Evolutionary conservation across 2,329 filamentous ascomycete species (phyloP).

Genomic region (Ambrosiella cleistominuta): DNA sequence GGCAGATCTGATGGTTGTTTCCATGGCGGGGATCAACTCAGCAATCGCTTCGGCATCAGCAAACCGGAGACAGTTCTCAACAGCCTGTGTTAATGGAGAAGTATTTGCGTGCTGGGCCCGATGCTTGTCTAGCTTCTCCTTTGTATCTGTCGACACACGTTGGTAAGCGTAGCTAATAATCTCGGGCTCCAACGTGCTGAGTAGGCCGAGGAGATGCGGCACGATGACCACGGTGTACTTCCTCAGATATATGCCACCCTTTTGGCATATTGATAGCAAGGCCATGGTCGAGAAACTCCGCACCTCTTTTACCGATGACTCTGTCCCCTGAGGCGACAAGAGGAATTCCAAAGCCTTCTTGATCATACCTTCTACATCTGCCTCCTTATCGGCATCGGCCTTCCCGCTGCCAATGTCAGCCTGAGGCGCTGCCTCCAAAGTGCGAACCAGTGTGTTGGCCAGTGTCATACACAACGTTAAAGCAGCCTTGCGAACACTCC

Average conservation of each 20-base stretch:
- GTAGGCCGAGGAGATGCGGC: conserved; percentile 59
- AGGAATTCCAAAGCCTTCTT: conserved; percentile 79
- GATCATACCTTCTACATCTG: conserved; percentile 43
- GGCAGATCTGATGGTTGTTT: conserved; percentile 65
- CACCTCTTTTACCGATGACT: conserved; percentile 76
- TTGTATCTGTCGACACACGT: conserved; percentile 69
- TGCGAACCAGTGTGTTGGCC: conserved; percentile 69
- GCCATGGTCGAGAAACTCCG: conserved; percentile 69
- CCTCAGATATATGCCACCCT: conserved; percentile 59
- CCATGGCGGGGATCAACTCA: conserved; percentile 52
- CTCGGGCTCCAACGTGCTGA: conserved; percentile 80
- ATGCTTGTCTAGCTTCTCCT: conserved; percentile 79
- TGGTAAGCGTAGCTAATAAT: conserved; percentile 85
- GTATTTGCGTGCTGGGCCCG: conserved; percentile 64
- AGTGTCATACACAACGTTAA: conserved; percentile 67
- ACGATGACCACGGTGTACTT: conserved; percentile 71
- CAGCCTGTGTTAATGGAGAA: conserved; percentile 81
- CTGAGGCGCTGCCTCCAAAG: conserved; percentile 61
- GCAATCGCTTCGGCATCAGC: conserved; percentile 65
- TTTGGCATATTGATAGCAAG: conserved; percentile 77
- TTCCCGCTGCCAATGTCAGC: background rate
- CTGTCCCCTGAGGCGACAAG: conserved; percentile 71
- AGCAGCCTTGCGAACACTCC: conserved; percentile 66
- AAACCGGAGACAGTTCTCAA: conserved; percentile 73
- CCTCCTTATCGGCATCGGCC: background rate